Conservation (phyloP, 2,329 filamentous ascomycete species). For the Penicillium oxalicum region DNA sequence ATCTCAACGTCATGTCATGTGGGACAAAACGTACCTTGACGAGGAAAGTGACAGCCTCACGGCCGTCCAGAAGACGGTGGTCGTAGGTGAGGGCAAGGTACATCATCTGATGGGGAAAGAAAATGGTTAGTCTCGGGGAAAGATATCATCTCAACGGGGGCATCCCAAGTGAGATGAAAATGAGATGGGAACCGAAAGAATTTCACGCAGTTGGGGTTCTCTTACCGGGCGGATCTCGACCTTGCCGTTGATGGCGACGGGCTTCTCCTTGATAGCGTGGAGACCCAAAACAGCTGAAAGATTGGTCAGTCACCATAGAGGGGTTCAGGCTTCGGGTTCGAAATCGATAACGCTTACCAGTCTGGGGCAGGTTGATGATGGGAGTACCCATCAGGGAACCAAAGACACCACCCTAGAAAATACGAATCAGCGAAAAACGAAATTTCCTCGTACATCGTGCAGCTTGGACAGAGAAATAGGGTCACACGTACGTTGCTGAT, state of each 20-base stretch:
- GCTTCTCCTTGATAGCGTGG: constrained; percentile 92
- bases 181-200: neutral
- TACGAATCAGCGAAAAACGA: neutral
- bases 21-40: constrained; percentile 56
- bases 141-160: no score
- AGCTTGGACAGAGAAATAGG: no score
- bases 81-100: constrained; percentile 97
- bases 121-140: constrained; percentile 8
- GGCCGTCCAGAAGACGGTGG: constrained; percentile 88
- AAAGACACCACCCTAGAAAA: constrained; percentile 70
- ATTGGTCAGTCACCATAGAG: neutral
- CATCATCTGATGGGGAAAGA: constrained; percentile 66
- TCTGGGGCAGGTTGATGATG: constrained; percentile 96
- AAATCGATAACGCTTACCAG: constrained; percentile 43
- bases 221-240: constrained; percentile 77
- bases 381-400: constrained; percentile 96
- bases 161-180: no score
- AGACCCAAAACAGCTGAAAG: constrained; percentile 69
- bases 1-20: no score
- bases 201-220: constrained; percentile 5
- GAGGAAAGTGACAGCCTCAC: constrained; percentile 92
- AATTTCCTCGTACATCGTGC: no score
- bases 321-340: no score
- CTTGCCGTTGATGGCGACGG: constrained; percentile 86
- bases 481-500: constrained; percentile 70